These are phyloP conservation scores for Agapanthus africanus DNA, from an alignment of 106 monocot genomes.

Conservation along the genomic window DNA sequence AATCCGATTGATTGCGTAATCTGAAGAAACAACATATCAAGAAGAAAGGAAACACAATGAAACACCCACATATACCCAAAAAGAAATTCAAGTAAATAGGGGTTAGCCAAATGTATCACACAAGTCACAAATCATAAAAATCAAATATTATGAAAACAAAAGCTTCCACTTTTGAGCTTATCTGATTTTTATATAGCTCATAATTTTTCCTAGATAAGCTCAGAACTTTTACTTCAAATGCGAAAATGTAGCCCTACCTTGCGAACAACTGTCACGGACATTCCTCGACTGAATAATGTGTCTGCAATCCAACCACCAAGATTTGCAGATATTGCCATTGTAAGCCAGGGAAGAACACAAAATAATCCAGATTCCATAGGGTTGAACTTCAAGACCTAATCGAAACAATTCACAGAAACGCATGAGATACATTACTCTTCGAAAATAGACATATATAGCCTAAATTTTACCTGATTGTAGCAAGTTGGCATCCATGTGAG, in stretches of 20 bases:
- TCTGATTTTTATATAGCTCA: too few species aligned
- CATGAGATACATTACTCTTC: background rate
- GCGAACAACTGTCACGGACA: constrained; percentile 66
- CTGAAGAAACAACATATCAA: constrained; percentile 26
- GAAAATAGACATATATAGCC: background rate
- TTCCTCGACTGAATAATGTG: constrained; percentile 60
- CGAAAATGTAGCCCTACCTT: constrained; percentile 57
- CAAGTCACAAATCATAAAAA: too few species aligned
- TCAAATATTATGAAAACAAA: too few species aligned
- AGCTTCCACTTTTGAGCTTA: too few species aligned
- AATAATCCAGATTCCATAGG: constrained; percentile 77
- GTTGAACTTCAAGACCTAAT: constrained; percentile 83
- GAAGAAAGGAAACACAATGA: too few species aligned
- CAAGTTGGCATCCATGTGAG: constrained; percentile 96
- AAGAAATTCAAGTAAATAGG: too few species aligned
- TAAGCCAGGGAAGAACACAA: constrained; percentile 85
- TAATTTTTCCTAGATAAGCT: too few species aligned
- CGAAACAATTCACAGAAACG: background rate
- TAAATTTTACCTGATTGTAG: constrained; percentile 61
- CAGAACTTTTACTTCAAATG: too few species aligned
- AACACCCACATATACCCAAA: too few species aligned
- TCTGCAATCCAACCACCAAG: constrained; percentile 90
- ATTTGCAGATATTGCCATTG: constrained; percentile 89
- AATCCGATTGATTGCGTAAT: constrained; percentile 94
- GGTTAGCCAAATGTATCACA: too few species aligned